These are phyloP conservation scores for Lentinula sp. DNA, from an alignment of 768 basidiomycete genomes.

Conservation along the genomic window DNA sequence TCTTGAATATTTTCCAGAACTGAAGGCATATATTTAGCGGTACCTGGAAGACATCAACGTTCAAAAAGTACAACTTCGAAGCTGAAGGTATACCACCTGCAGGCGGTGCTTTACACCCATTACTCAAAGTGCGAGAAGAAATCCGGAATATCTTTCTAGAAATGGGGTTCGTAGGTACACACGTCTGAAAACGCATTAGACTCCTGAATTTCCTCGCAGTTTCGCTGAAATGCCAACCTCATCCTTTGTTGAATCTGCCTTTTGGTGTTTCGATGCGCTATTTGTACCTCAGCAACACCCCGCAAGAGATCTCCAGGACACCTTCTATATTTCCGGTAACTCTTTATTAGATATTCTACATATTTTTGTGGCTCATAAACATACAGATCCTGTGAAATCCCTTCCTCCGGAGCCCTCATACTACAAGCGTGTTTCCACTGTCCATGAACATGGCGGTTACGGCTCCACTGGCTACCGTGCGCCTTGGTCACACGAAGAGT, in stretches of 20 bases:
- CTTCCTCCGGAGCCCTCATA: conserved; percentile 75
- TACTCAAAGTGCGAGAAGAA: conserved; percentile 97
- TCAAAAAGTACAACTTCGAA: conserved; percentile 99
- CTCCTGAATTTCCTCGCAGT: conserved; percentile 30
- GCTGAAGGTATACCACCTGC: conserved; percentile 87
- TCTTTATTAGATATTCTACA: not conserved
- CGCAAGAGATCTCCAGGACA: conserved; percentile 95
- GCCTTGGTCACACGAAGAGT: conserved; percentile 92
- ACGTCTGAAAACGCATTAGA: not conserved
- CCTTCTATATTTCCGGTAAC: conserved; percentile 92
- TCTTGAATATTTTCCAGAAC: not conserved
- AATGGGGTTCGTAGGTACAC: conserved; percentile 73
- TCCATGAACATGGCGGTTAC: conserved; percentile 84
- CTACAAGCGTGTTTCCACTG: conserved; percentile 75
- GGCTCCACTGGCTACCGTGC: conserved; percentile 96
- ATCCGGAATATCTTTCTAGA: conserved; percentile 97
- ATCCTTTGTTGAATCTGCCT: conserved; percentile 93
- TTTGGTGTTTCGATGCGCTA: conserved; percentile 99
- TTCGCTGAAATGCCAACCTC: conserved; percentile 99
- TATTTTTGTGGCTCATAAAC: conserved; percentile 5
- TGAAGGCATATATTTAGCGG: conserved; percentile 48
- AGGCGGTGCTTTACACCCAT: conserved; percentile 91
- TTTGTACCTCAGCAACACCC: conserved; percentile 99
- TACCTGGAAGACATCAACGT: conserved; percentile 86
- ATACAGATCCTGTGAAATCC: conserved; percentile 70